phyloP scores from a whole-genome alignment of 352 stramenopile species.

The Pythium rishiriense region DNA sequence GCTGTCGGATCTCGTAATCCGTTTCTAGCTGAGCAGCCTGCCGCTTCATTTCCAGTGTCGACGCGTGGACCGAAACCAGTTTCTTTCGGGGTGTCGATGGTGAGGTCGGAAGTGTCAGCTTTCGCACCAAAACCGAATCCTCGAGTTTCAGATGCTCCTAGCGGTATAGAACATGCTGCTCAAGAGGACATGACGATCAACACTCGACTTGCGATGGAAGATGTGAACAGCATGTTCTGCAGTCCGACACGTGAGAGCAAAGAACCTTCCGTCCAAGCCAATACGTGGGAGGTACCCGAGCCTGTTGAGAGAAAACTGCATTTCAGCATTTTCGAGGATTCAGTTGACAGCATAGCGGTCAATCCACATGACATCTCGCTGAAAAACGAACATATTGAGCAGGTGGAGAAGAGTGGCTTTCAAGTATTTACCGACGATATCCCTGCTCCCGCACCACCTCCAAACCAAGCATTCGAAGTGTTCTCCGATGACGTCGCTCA shows the following conservation, averaged over 20 bases:
- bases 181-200: constrained; percentile 90
- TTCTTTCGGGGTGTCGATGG: neutral
- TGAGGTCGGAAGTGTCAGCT: neutral
- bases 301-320: constrained; percentile 82
- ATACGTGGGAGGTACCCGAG: constrained; percentile 58
- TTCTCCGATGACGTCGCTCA: constrained; percentile 1
- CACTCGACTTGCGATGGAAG: constrained; percentile 77
- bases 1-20: constrained; percentile 5
- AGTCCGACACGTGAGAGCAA: constrained; percentile 58
- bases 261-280: constrained; percentile 15
- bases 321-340: constrained; percentile 85
- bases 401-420: constrained; percentile 42
- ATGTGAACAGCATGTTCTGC: constrained; percentile 88
- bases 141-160: neutral
- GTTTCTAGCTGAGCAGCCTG: constrained; percentile 18
- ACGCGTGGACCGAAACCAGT: neutral
- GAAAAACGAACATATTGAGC: constrained; percentile 43
- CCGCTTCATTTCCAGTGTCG: neutral
- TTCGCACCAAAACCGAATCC: neutral
- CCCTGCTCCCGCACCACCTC: neutral
- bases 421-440: constrained; percentile 52
- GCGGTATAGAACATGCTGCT: constrained; percentile 35
- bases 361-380: constrained; percentile 53
- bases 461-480: constrained; percentile 11
- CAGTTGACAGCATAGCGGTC: constrained; percentile 59